Percentiles rank a stretch among this genome's conserved stretches.
Conservation (phyloP, 2,329 filamentous ascomycete genomes). For the Penicillium verrucosum region DNA sequence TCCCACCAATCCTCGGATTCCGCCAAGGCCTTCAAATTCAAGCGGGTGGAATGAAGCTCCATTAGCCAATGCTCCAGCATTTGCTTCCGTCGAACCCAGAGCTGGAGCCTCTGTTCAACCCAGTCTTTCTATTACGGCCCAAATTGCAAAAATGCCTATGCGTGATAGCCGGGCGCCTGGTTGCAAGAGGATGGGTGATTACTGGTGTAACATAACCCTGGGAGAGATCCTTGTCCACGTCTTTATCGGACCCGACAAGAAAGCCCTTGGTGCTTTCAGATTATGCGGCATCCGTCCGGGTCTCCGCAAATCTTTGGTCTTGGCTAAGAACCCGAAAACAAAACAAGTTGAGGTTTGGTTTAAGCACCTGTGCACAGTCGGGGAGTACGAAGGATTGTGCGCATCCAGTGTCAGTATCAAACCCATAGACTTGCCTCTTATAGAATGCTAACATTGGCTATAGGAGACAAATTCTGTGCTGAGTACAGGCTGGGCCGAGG, state of each 20-base stretch:
- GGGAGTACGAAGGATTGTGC: not conserved
- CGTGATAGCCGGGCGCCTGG: not conserved
- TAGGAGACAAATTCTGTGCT: not conserved
- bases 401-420: not conserved
- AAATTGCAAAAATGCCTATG: not conserved
- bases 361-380: not conserved
- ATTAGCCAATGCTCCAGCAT: no score
- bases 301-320: not conserved
- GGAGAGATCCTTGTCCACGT: not conserved
- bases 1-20: not conserved
- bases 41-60: not conserved
- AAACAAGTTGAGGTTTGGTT: not conserved
- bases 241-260: not conserved
- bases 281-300: not conserved
- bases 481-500: constrained; percentile 35
- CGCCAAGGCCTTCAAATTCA: not conserved
- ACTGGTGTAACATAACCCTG: not conserved
- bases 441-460: not conserved
- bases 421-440: not conserved
- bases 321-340: not conserved
- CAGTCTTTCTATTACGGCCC: not conserved
- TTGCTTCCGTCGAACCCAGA: not conserved
- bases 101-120: not conserved
- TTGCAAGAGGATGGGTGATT: not conserved
- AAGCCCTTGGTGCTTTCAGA: not conserved